A percentile compares a stretch with the other conserved stretches of the same genome.
phyloP scores from a whole-genome alignment of 345 rosid genomes.

The Gossypium mustelinum region DNA sequence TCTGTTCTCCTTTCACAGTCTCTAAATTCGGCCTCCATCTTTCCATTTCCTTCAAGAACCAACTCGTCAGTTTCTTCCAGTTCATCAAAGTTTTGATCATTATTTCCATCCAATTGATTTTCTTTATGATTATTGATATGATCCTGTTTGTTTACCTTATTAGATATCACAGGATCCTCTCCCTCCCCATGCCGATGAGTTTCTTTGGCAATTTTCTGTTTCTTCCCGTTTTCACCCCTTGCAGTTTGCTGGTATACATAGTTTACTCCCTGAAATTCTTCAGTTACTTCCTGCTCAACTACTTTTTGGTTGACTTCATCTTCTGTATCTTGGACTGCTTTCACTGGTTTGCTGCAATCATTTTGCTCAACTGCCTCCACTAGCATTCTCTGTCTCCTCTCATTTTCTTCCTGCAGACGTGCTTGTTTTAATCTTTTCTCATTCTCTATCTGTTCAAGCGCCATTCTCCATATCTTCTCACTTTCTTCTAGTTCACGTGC shows the following conservation, averaged over 20 bases:
- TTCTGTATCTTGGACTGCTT: constrained; percentile 31
- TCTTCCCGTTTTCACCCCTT: constrained; percentile 24
- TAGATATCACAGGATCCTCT: constrained; percentile 14
- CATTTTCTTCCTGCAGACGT: constrained; percentile 34
- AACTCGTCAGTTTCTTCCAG: constrained; percentile 26
- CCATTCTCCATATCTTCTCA: constrained; percentile 39
- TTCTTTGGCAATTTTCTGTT: constrained; percentile 19
- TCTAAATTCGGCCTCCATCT: constrained; percentile 21
- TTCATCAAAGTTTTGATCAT: constrained; percentile 22
- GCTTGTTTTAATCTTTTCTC: constrained; percentile 40
- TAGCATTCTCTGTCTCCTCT: constrained; percentile 24
- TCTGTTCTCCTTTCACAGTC: constrained; percentile 29
- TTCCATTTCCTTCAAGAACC: constrained; percentile 25
- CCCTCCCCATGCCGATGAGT: constrained; percentile 15
- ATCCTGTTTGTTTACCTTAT: constrained; percentile 21
- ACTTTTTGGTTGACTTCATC: constrained; percentile 36
- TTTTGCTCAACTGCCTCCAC: constrained; percentile 28
- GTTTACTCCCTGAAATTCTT: constrained; percentile 31
- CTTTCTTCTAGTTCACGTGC: constrained; percentile 42
- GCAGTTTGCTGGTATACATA: constrained; percentile 16
- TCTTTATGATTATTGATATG: constrained; percentile 20
- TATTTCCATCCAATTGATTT: constrained; percentile 28
- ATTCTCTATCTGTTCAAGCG: constrained; percentile 39
- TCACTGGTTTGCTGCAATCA: constrained; percentile 15
- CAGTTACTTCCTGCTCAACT: constrained; percentile 37